These are phyloP conservation scores for Populus ilicifolia DNA, from an alignment of 345 rosid genomes.

Conservation along the genomic window DNA sequence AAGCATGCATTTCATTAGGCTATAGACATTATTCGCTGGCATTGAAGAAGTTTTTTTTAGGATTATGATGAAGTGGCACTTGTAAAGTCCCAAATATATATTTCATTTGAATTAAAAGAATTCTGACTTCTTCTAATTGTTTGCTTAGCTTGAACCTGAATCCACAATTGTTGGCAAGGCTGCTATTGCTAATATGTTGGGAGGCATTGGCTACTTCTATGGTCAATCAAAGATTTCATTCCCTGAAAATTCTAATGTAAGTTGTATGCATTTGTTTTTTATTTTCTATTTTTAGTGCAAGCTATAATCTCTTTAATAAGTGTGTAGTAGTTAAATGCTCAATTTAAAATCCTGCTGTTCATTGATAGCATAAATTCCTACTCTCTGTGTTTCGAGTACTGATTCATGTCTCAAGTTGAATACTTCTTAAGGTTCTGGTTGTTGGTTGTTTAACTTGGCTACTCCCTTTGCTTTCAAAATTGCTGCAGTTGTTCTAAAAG, in stretches of 20 bases:
- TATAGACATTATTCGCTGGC: background rate
- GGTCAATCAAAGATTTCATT: slow-evolving; percentile 75
- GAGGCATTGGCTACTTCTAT: slow-evolving; percentile 92
- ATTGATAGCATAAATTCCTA: background rate
- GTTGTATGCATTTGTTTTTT: slow-evolving; percentile 22
- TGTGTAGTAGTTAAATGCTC: background rate
- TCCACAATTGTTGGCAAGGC: slow-evolving; percentile 65
- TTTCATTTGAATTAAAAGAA: background rate
- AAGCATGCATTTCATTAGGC: background rate
- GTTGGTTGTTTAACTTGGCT: background rate
- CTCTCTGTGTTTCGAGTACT: background rate
- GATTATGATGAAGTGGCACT: background rate
- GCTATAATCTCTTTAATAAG: background rate
- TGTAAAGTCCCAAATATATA: background rate
- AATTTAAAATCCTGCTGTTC: background rate
- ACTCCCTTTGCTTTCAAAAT: background rate
- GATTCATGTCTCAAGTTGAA: background rate
- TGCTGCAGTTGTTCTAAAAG: background rate
- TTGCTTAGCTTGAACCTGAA: slow-evolving; percentile 61
- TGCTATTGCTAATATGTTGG: slow-evolving; percentile 81
- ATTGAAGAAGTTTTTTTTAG: background rate
- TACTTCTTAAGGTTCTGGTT: background rate
- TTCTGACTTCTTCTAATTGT: slow-evolving; percentile 15
- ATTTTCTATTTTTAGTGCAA: background rate
- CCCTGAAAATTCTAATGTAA: slow-evolving; percentile 52